Evolutionary conservation across 2,329 filamentous ascomycete species (phyloP), one percentile per base, ranked within the genome.

Genomic region (Metarhizium album): DNA sequence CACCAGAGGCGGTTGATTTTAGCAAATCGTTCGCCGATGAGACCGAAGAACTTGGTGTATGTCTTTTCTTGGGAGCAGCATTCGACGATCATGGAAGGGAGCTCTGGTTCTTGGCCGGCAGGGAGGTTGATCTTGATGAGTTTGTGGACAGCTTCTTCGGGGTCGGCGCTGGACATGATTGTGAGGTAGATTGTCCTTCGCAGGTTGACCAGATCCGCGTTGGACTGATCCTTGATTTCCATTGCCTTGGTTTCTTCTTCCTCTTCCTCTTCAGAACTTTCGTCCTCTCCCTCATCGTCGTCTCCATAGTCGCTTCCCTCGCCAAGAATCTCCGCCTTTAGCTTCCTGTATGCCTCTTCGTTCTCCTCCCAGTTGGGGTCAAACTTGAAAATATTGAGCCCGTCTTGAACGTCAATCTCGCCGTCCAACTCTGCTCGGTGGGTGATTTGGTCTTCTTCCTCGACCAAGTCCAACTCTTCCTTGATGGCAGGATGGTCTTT

Each of bases 401-500:
- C 80, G 60, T 97, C 90, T 65, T 96, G 84, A 0, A 88, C 83
- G 46, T 93, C 86, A 49, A 95, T 76, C 37, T 90, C 83, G 56
- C 90, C 90, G 57, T 95, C 87, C 29, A 98, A 70, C 46, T 86
- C 84, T 46, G 89, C 75, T 51, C 82, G 79, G 69, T 98, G 93
- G 1, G 93, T 97, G 60, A 97, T 95, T 65, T 97, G 93, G 63
- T 98, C 93, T 67, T 97, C 91, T 68, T 98, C 93, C 69, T 97
- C 91, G 8, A 98, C 88, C 45, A 98, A 69, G 68, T 98, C 93
- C 52, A 98, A 73, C 65, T 98, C 93, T 64, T 96, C 90, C 66
- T 84, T 90, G 60, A 97, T 74, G 1, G 90, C 84, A 18, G 85
- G 89, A 61, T 97, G 90, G 61, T 97, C 90, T 72, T 95, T 95